Evolutionary conservation across 345 rosid genomes (phyloP).

Genomic region (Populus pruinosa): DNA sequence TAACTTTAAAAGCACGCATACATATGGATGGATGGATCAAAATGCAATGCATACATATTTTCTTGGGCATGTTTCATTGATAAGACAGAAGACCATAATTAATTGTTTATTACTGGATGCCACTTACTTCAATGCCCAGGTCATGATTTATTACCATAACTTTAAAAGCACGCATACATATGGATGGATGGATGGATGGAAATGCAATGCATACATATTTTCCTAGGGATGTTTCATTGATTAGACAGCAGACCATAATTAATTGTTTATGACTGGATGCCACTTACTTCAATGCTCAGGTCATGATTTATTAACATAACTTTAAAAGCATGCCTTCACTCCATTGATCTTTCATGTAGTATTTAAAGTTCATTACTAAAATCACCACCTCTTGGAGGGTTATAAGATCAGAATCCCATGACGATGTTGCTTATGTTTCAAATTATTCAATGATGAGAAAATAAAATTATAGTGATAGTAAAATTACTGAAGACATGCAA

Average conservation of each 20-base stretch:
- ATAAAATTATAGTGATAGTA: background rate
- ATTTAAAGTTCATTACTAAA: background rate
- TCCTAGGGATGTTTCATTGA: too few species aligned
- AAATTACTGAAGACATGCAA: conserved; percentile 88
- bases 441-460: background rate
- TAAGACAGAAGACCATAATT: background rate
- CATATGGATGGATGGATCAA: too few species aligned
- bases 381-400: conserved; percentile 8
- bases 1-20: background rate
- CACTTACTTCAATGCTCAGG: background rate
- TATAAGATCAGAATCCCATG: background rate
- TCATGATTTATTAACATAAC: background rate
- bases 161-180: background rate
- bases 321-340: background rate
- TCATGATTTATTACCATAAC: background rate
- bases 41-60: background rate
- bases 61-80: background rate
- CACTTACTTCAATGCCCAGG: background rate
- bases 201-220: background rate
- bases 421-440: background rate
- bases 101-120: background rate
- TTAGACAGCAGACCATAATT: background rate
- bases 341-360: background rate
- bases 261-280: background rate
- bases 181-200: background rate